Evolutionary conservation across 208 protist genomes (phyloP), one percentile per base, ranked within the genome.

Genomic region (Leishmania amazonensis): DNA sequence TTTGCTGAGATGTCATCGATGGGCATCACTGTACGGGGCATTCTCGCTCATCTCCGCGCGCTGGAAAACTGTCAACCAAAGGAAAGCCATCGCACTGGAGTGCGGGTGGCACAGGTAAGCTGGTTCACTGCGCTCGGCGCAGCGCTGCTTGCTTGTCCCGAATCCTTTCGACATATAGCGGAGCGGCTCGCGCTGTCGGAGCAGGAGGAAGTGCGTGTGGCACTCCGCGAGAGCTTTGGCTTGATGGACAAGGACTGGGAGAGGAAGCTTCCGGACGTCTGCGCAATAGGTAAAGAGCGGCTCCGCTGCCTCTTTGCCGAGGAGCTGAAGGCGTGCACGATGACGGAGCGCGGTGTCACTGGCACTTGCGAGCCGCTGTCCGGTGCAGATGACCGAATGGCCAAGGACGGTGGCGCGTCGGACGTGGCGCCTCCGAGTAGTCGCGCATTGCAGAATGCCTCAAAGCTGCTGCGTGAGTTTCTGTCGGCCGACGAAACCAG

Each of bases 1-100:
- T 79, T 85, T 24, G 24, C 77, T 6, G 76, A 81, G 38, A 28
- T 67, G 28, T 81, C 82, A 2, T n/a, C 57, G 17, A 76, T 76
- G 76, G 53, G 78, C 42, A 54, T 45, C 3, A 19, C 71, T 11
- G 53, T 81, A 35, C 77, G 71, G 11, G 54, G 71, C 62, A 45
- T 40, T 19, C 58, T 85, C 9, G 77, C 82, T 1, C 82, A 85
- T 64, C 35, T 79, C n/a, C 65, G 47, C 19, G 42, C 38, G 2
- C n/a, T 80, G 70, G 60, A 51, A 38, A 53, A 21, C 31, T 17
- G 35, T 15, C 31, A 11, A 4, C n/a, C 51, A 21, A 60, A 19
- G 8, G 57, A 38, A 35, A 73, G 13, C 6, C 45, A 72, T 57
- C 49, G 68, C 28, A 6, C 75, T 1, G 75, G 58, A 3, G 47